Evolutionary conservation across 2,329 filamentous ascomycete species (phyloP).

Genomic region (Hypoxylon sp.): DNA sequence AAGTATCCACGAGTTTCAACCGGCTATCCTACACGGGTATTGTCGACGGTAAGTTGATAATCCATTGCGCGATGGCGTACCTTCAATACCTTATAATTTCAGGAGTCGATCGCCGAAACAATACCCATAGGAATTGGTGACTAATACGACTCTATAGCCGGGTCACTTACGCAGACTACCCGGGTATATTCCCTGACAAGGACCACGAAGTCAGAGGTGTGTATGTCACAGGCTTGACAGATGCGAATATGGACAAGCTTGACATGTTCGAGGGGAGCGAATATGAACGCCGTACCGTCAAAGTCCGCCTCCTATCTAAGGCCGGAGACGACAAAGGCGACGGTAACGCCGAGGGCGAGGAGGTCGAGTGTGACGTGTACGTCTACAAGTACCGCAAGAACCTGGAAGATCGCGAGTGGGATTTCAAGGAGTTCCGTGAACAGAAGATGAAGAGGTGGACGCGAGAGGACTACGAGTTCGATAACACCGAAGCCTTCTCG

Average conservation of each 20-base stretch:
- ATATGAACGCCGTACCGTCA: slow-evolving; percentile 53
- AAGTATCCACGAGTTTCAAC: slow-evolving; percentile 72
- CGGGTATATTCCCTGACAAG: slow-evolving; percentile 73
- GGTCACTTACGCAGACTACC: slow-evolving; percentile 80
- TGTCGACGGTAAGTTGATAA: slow-evolving; percentile 64
- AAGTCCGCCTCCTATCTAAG: slow-evolving; percentile 53
- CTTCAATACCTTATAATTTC: not conserved
- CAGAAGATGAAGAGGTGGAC: slow-evolving; percentile 74
- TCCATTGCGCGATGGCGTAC: slow-evolving; percentile 1
- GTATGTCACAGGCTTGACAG: slow-evolving; percentile 81
- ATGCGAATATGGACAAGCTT: slow-evolving; percentile 78
- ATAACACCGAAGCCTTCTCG: slow-evolving; percentile 50
- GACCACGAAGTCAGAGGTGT: slow-evolving; percentile 76
- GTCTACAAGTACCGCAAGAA: slow-evolving; percentile 64
- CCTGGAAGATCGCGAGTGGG: slow-evolving; percentile 85
- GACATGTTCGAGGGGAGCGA: slow-evolving; percentile 85
- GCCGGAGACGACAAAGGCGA: slow-evolving; percentile 54
- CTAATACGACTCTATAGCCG: slow-evolving; percentile 56
- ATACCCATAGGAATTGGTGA: not conserved
- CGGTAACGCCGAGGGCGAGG: slow-evolving; percentile 58
- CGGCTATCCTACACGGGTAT: slow-evolving; percentile 80
- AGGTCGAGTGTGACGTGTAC: slow-evolving; percentile 71
- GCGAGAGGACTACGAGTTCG: slow-evolving; percentile 61
- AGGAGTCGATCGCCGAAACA: not conserved
- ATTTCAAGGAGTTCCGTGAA: slow-evolving; percentile 83